Conservation (phyloP, 495 filamentous ascomycete genomes). For the Aspergillus bertholletiae region DNA sequence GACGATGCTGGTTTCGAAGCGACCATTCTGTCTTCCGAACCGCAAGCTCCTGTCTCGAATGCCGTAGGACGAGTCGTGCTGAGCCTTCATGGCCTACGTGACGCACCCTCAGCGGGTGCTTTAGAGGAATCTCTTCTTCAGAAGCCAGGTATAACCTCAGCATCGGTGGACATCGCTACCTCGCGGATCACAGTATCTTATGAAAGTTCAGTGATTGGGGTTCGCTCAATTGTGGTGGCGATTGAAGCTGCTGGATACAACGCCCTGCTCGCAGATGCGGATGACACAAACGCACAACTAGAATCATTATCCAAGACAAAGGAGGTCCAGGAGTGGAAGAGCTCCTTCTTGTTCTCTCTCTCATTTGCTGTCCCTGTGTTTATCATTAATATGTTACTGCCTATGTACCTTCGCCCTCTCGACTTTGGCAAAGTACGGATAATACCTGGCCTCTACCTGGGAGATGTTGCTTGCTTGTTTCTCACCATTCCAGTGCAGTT, state of each 20-base stretch:
- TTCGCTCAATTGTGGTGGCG: slow-evolving; percentile 77
- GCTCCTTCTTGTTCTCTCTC: slow-evolving; percentile 68
- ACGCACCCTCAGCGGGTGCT: slow-evolving; percentile 62
- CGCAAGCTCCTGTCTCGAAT: slow-evolving; percentile 27
- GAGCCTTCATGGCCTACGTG: slow-evolving; percentile 77
- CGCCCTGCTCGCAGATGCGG: slow-evolving; percentile 81
- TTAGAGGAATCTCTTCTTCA: slow-evolving; percentile 67
- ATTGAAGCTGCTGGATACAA: slow-evolving; percentile 81
- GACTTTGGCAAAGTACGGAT: slow-evolving; percentile 70
- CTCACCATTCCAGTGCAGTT: slow-evolving; percentile 95
- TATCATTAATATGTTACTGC: slow-evolving; percentile 85
- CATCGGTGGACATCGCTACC: slow-evolving; percentile 64
- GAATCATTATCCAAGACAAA: slow-evolving; percentile 94
- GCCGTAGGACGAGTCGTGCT: slow-evolving; percentile 57
- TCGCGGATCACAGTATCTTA: slow-evolving; percentile 68
- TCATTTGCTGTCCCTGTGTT: slow-evolving; percentile 90
- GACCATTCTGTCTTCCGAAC: slow-evolving; percentile 56
- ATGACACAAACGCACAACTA: slow-evolving; percentile 95
- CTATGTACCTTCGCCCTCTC: slow-evolving; percentile 67
- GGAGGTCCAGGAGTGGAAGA: slow-evolving; percentile 90
- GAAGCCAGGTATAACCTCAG: slow-evolving; percentile 67
- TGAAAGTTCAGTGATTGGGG: slow-evolving; percentile 64
- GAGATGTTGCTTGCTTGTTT: slow-evolving; percentile 75
- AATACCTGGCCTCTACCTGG: slow-evolving; percentile 75
- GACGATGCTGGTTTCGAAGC: slow-evolving; percentile 85